Evolutionary conservation across 1,139 yeast species (phyloP), one percentile per base, ranked within the genome.

Genomic region (Casaregolazyma suthepensis): DNA sequence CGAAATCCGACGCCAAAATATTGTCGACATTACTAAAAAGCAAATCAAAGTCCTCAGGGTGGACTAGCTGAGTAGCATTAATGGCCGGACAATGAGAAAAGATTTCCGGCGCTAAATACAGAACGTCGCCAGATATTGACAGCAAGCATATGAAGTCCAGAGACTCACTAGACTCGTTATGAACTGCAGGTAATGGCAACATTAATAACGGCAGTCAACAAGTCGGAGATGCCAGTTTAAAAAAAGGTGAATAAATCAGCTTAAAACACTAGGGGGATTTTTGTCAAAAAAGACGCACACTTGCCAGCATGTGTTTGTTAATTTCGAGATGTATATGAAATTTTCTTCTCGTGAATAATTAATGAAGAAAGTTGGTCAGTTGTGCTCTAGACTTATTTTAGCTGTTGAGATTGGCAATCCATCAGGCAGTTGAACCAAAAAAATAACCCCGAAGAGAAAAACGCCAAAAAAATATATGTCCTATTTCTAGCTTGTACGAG

Each of bases 41-140:
- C 46, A 53, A 54, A 35, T 60, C 64, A n/a, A 61, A 51, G 44
- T 64, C 68, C 40, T 59, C 62, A 9, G 60, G 62, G 44, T 61
- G 66, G 38, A 65, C 51, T 53, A 56, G 58, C 47, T 63, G 66
- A 38, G 58, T 48, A 47, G 54, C 56, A 50, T 48, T 43, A 1
- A 19, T 15, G 13, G 38, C 37, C 10, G 23, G n/a, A 6, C 46
- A 31, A 23, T 43, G 45, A 2, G 47, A 46, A 22, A 49, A 49
- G 17, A 49, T 44, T 17, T 43, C 44, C 10, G 44, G 52, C 17
- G 46, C 52, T 18, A 49, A 42, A 26, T 49, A 49, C 15, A 44
- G n/a, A 26, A 49, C 37, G 12, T 46, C 44, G 17, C 52, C 52
- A 29, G 38, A 15, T 7, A 44, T 18, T 7, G 52, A 49, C 37